Evolutionary conservation across 768 basidiomycete species (phyloP), one percentile per base, ranked within the genome.

Genomic region (Boletus bicolor): DNA sequence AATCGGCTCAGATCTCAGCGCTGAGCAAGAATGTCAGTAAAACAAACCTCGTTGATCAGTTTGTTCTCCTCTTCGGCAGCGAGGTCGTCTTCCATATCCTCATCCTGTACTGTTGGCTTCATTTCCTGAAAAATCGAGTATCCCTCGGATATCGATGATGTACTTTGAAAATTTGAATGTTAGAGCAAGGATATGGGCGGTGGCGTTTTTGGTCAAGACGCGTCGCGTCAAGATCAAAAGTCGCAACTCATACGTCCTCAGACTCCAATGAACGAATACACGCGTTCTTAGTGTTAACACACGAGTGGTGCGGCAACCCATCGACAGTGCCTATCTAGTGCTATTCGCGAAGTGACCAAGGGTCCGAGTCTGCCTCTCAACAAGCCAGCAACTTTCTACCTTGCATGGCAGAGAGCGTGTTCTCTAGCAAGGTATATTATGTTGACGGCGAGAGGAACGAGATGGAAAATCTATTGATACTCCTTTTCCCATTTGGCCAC

Each of bases 1-100:
- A 49, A 38, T 49, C 12, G 36, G 41, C 49, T 62, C 48, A 64
- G 56, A 55, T 56, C 49, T 41, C 34, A 35, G 46, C 30, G 39
- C 41, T 30, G 44, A 38, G 44, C 36, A 28, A 15, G 24, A 12
- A 52, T 17, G 54, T 49, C 49, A 37, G 54, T 36, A 42, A 36
- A 51, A 71, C 78, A 41, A 62, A 91, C 89, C 82, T 92, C 89
- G 63, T 92, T 92, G 68, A 91, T 91, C 49, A 91, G 73, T 60
- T 91, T 92, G 72, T 91, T 92, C 75, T 90, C 89, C 65, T 91
- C 90, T 71, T 92, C 90, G 5, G 89, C 88, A 5, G 82, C 84
- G 44, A 86, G 80, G 70, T 91, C 88, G 56, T 91, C 89, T 68
- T 89, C 89, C 42, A 87, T 76, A 62, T 88, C 89, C 53, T 91